Evolutionary conservation across 805 yeast genomes (phyloP), one percentile per base, ranked within the genome.

Genomic region (Blastobotrys terrestris): DNA sequence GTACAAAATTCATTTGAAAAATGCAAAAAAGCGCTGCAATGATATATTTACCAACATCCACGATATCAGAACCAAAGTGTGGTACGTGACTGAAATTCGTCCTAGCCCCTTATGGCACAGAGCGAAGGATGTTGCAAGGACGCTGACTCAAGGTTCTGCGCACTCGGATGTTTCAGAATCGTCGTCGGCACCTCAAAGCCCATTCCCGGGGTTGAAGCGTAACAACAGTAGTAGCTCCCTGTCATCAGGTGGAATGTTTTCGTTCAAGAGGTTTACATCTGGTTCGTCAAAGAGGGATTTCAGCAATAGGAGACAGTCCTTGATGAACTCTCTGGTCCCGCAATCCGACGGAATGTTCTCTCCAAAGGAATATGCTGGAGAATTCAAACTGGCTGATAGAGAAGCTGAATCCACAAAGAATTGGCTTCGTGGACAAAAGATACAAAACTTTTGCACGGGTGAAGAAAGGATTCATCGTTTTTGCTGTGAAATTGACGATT

Each of bases 401-500:
- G 72, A 69, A 44, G 63, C 67, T 3, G 70, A 67, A 14, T 51
- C 58, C 0, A 65, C 68, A 4, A 44, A 53, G 39, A 53, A 58
- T 19, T 68, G 63, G 62, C 53, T 69, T 47, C 57, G 62, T 14
- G 62, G 63, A 11, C 62, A 63, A 52, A 60, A 63, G 2, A 63
- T 65, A 20, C 69, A 66, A 44, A 67, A 67, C 45, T 57, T 68
- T 40, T 62, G 70, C 43, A 62, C 58, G 3, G 67, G 68, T 11
- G 73, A 69, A 49, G 73, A 69, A 52, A 52, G 61, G n/a, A 60
- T 69, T 31, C 72, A 67, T 41, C 52, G 73, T 14, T 68, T 63
- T 44, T 60, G 64, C 44, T 65, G 67, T 40, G 73, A 69, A 51
- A 55, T 68, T 3, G 68, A 63, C 13, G 57, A 50, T 16, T 57